Percentiles rank a stretch among this genome's conserved stretches.
Conservation (phyloP, 129 eudicot species). For the Silybum marianum region DNA sequence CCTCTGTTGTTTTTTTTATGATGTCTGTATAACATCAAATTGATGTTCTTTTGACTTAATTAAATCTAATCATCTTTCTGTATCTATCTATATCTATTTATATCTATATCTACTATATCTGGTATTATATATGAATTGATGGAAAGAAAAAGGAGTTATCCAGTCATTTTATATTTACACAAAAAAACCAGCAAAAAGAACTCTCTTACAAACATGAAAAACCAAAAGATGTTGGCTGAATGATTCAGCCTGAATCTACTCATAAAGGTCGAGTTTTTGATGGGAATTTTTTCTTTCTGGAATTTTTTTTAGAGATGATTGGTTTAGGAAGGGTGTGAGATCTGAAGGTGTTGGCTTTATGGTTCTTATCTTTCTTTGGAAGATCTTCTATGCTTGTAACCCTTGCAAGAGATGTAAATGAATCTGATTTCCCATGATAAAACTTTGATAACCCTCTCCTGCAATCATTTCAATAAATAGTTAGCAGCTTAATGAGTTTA, state of each 20-base stretch:
- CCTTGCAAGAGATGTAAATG: slow-evolving; percentile 71
- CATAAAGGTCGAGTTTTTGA: not conserved
- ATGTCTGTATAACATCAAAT: slow-evolving; percentile 10
- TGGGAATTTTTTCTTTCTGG: slow-evolving; percentile 25
- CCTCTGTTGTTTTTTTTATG: slow-evolving; percentile 35
- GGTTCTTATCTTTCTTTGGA: slow-evolving; percentile 48
- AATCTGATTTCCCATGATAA: slow-evolving; percentile 82
- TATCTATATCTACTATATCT: too few species aligned
- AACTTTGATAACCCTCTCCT: slow-evolving; percentile 82
- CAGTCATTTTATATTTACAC: slow-evolving; percentile 22
- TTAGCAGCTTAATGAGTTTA: too few species aligned
- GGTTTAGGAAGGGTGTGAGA: slow-evolving; percentile 61
- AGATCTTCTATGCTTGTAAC: slow-evolving; percentile 80
- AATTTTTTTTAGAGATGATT: slow-evolving; percentile 51
- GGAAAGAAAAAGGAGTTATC: not conserved
- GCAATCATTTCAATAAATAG: slow-evolving; percentile 17
- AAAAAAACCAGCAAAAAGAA: slow-evolving; percentile 5
- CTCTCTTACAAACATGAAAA: not conserved
- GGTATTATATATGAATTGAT: not conserved
- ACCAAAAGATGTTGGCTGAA: not conserved
- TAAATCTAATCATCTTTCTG: not conserved
- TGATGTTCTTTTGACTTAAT: slow-evolving; percentile 21
- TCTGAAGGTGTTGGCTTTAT: slow-evolving; percentile 28
- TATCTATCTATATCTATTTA: not conserved
- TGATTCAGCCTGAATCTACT: not conserved